Evolutionary conservation across 192 early-diverging fungal species (phyloP).

Genomic region (Rhizophagus sp.): DNA sequence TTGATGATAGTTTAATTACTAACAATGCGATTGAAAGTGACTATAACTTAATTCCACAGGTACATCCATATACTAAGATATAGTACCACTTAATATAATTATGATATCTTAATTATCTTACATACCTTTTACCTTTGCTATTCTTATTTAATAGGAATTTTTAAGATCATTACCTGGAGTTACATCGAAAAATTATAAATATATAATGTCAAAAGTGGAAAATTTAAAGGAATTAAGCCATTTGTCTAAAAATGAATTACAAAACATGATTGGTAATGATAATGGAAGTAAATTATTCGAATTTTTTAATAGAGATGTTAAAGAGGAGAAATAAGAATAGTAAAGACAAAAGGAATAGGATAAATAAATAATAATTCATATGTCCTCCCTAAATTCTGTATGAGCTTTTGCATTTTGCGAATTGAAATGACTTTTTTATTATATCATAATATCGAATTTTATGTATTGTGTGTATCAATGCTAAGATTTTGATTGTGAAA

Average conservation of each 20-base stretch:
- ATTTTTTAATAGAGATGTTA: slow-evolving; percentile 26
- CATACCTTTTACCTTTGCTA: background rate
- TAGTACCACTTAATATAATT: background rate
- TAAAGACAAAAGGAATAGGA: background rate
- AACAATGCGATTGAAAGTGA: slow-evolving; percentile 57
- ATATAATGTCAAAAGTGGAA: slow-evolving; percentile 66
- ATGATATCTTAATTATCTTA: background rate
- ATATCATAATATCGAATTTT: no score
- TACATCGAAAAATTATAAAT: slow-evolving; percentile 75
- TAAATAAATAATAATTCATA: background rate
- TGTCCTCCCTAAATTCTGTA: no score
- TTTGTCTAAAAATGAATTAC: slow-evolving; percentile 11
- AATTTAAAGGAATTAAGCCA: slow-evolving; percentile 61
- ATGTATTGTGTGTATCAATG: no score
- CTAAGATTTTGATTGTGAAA: no score
- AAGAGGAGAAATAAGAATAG: slow-evolving; percentile 30
- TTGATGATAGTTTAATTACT: slow-evolving; percentile 47
- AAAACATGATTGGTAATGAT: slow-evolving; percentile 22
- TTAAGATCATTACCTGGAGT: slow-evolving; percentile 88
- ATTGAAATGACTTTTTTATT: no score
- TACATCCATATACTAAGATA: slow-evolving; percentile 27
- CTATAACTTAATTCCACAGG: slow-evolving; percentile 68
- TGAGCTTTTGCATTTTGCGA: no score
- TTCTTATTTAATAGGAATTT: slow-evolving; percentile 52
- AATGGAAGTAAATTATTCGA: slow-evolving; percentile 22